phyloP scores from a whole-genome alignment of 2,329 filamentous ascomycete species.

The Colletotrichum camelliae region DNA sequence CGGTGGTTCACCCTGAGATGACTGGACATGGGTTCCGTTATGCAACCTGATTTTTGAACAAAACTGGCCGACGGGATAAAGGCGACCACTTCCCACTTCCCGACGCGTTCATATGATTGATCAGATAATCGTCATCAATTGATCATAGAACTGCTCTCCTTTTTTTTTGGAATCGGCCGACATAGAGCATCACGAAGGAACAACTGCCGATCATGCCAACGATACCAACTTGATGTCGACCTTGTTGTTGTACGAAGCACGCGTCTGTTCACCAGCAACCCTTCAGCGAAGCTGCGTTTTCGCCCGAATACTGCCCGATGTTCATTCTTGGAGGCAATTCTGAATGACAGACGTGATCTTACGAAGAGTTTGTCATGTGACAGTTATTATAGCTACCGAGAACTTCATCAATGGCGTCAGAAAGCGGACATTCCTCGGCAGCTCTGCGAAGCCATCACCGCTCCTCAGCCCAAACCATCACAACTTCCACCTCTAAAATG shows the following conservation, averaged over 20 bases:
- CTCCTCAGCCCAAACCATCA: neutral
- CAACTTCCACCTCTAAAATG: no score
- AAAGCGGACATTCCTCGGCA: neutral
- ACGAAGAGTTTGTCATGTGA: neutral
- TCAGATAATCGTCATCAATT: neutral
- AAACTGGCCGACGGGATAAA: neutral
- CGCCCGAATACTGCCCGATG: neutral
- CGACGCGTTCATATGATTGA: neutral
- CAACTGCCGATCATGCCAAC: neutral
- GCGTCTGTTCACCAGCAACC: fast-evolving
- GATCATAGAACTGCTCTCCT: neutral
- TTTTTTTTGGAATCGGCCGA: neutral
- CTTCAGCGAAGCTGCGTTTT: neutral
- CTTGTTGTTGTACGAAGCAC: neutral
- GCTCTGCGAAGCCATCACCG: neutral
- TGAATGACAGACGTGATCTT: fast-evolving
- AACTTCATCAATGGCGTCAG: neutral
- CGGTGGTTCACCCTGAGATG: neutral
- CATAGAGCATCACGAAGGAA: neutral
- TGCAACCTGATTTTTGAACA: neutral
- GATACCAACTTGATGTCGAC: fast-evolving
- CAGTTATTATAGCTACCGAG: neutral
- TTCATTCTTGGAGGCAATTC: fast-evolving
- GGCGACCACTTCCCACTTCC: neutral
- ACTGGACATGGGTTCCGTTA: neutral